A percentile compares a stretch with the other conserved stretches of the same genome.
Conservation (phyloP, 2,329 filamentous ascomycete genomes). For the Alternaria hordeiaustralica region DNA sequence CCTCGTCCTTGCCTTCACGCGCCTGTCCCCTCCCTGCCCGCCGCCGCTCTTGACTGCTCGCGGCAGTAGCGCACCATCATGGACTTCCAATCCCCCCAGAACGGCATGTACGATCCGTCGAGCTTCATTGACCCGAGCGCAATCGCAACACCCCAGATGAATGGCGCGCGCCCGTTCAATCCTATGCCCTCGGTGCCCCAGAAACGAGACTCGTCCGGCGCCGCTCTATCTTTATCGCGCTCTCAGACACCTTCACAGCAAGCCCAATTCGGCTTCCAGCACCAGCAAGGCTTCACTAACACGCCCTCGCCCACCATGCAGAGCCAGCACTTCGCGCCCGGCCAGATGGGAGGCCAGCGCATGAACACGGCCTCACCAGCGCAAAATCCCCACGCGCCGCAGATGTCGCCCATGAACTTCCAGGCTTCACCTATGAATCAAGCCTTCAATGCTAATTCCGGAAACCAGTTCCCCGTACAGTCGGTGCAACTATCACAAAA, state of each 20-base stretch:
- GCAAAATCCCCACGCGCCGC: slow-evolving; percentile 67
- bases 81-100: slow-evolving; percentile 47
- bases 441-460: slow-evolving; percentile 49
- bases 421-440: slow-evolving; percentile 46
- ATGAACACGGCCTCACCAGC: slow-evolving; percentile 94
- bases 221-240: slow-evolving; percentile 89
- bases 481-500: slow-evolving; percentile 59
- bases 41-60: slow-evolving; percentile 1
- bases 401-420: slow-evolving; percentile 50
- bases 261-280: slow-evolving; percentile 67
- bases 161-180: slow-evolving; percentile 76
- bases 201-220: slow-evolving; percentile 86
- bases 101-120: slow-evolving; percentile 45
- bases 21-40: slow-evolving; percentile 13
- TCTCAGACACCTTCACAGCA: slow-evolving; percentile 90
- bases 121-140: slow-evolving; percentile 51
- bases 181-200: slow-evolving; percentile 91
- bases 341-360: slow-evolving; percentile 60
- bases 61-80: slow-evolving; percentile 37
- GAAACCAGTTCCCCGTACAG: slow-evolving; percentile 54
- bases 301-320: slow-evolving; percentile 93
- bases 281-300: slow-evolving; percentile 76
- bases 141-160: slow-evolving; percentile 58
- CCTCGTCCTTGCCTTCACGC: slow-evolving; percentile 10
- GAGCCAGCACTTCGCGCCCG: slow-evolving; percentile 73